Conservation (phyloP, 1,284 basidiomycete genomes). For the Coniophora puteana region DNA sequence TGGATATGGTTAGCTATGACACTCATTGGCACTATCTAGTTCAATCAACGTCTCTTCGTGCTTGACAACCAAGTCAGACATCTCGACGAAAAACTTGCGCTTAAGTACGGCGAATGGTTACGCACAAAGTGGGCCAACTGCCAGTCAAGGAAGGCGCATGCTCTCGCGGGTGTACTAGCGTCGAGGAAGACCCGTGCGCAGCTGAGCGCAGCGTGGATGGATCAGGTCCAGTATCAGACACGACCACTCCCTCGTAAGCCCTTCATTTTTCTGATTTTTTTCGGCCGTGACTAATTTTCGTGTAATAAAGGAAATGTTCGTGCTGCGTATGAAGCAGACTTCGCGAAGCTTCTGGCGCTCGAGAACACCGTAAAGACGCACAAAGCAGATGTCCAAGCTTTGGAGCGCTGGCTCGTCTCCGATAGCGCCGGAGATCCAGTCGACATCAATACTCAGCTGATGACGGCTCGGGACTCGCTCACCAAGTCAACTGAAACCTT, state of each 20-base stretch:
- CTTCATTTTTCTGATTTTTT: too few species aligned
- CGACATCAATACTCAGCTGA: not conserved
- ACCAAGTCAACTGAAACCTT: not conserved
- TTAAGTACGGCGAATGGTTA: conserved; percentile 7
- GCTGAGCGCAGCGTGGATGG: not conserved
- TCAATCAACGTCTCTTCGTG: conserved; percentile 10
- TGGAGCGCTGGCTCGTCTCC: not conserved
- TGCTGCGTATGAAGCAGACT: too few species aligned
- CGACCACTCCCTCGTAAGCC: too few species aligned
- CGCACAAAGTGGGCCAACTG: not conserved
- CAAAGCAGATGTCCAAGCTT: too few species aligned
- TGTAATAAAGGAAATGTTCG: too few species aligned
- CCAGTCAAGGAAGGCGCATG: too few species aligned
- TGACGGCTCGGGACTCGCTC: not conserved
- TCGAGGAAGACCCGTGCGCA: too few species aligned
- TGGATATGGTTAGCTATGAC: not conserved
- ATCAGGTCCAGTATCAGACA: too few species aligned
- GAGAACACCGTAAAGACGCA: not conserved
- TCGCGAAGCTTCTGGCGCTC: not conserved
- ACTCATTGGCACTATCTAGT: conserved; percentile 3
- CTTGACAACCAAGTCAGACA: conserved; percentile 10
- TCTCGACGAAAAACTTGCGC: conserved; percentile 3
- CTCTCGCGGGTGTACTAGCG: too few species aligned
- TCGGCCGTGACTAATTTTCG: too few species aligned
- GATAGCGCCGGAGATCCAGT: not conserved